Percentiles rank a stretch among this genome's conserved stretches.
These are phyloP conservation scores for Umbellularia californica DNA, from an alignment of 164 flowering plant genomes.

Conservation along the genomic window DNA sequence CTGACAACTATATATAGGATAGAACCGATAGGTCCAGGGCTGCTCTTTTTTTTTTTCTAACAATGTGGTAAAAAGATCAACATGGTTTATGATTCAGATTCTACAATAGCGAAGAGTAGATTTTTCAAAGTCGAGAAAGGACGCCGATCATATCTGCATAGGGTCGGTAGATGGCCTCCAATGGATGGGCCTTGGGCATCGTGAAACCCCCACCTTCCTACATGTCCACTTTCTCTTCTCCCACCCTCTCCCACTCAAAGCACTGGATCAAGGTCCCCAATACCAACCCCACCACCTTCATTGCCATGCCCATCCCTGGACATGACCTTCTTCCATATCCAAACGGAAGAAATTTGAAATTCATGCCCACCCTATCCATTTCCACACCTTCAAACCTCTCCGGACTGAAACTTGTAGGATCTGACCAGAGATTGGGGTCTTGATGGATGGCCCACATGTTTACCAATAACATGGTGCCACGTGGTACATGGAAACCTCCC, in stretches of 20 bases:
- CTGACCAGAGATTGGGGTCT: constrained; percentile 47
- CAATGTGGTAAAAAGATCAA: no score
- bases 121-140: constrained; percentile 6
- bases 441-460: constrained; percentile 50
- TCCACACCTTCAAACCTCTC: constrained; percentile 41
- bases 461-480: constrained; percentile 35
- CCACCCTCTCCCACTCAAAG: constrained; percentile 9
- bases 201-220: constrained; percentile 5
- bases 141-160: constrained; percentile 2
- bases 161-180: constrained; percentile 9
- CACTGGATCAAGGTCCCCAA: constrained; percentile 11
- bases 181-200: constrained; percentile 14
- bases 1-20: no score
- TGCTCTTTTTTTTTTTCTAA: no score
- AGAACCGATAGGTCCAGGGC: no score
- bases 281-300: constrained; percentile 7
- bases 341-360: constrained; percentile 13
- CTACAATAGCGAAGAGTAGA: no score
- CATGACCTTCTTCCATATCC: constrained; percentile 23
- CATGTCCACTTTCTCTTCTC: constrained; percentile 10
- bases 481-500: constrained; percentile 35
- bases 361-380: constrained; percentile 11
- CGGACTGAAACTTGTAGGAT: constrained; percentile 40
- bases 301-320: constrained; percentile 18
- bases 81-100: no score